Base-by-base conservation (phyloP, 1,284 basidiomycete species). In the Heterobasidion irregulare region DNA sequence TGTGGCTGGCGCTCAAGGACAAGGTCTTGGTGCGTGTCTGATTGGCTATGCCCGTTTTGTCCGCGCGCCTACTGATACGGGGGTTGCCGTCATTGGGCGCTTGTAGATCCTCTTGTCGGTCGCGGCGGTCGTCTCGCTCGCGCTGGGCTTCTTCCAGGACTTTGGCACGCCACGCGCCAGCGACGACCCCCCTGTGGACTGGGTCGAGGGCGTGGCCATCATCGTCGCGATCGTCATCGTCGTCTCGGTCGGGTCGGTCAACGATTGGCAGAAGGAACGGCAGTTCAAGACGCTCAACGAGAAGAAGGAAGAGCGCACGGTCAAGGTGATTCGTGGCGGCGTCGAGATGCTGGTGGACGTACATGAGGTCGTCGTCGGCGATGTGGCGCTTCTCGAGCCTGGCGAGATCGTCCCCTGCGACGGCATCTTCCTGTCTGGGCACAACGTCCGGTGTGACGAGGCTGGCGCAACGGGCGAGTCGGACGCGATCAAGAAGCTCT, bases 131-230 rank as follows among this genome's bases (percentile, higher is more conserved):
- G 81, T 99, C 49, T 98, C 96, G 3, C 79, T 99, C 47, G 94
- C 94, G 8, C 83, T 99, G 18, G 96, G 97, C 53, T 73, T 99
- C 46, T 98, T 98, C 73, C 89, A 94, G 68, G 92, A 94, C 65
- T 88, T 98, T 65, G 94, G 93, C 12, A 83, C 86, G 0, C 68
- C 79, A 0, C 79, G 82, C 6, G 70, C 82, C 12, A 61, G 69
- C 2, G 82, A 78, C 47, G 72, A 84, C 47, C 83, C 91, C 15
- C 80, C 79, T 13, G 89, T 91, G 2, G 95, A 98, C 65, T 99
- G 96, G 95, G 94, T 99, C 4, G 96, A 99, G 74, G 97, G 97
- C 65, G 93, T 99, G 12, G 94, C 96, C 7, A 99, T 99, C 66
- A 83, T 97, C 62, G 81, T 94, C 55, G 97, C 97, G 6, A 84